Evolutionary conservation across 768 basidiomycete genomes (phyloP).

Genomic region (Lentinus tigrinus): DNA sequence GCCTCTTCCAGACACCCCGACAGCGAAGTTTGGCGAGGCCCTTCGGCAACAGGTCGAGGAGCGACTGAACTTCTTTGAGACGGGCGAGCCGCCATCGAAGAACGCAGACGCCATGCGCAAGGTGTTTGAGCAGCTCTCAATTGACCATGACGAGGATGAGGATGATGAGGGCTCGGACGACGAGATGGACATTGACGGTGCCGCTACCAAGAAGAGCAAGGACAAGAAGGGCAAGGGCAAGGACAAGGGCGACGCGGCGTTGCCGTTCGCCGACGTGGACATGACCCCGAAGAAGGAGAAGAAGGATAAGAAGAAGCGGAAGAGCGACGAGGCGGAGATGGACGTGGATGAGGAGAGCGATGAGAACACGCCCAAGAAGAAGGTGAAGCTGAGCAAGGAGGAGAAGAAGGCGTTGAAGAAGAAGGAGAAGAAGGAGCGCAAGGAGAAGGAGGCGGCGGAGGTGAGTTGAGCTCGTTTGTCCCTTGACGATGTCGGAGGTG

Average conservation of each 20-base stretch:
- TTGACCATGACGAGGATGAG: slow-evolving; percentile 64
- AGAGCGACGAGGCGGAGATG: slow-evolving; percentile 62
- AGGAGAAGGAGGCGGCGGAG: slow-evolving; percentile 41
- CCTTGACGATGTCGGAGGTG: slow-evolving; percentile 2
- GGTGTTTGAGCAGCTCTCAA: slow-evolving; percentile 74
- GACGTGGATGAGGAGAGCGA: slow-evolving; percentile 77
- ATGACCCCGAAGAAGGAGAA: slow-evolving; percentile 64
- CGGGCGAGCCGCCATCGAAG: slow-evolving; percentile 84
- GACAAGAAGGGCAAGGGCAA: slow-evolving; percentile 72
- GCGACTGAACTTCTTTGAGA: slow-evolving; percentile 91
- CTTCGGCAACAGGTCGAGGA: slow-evolving; percentile 94
- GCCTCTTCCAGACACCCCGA: slow-evolving; percentile 77
- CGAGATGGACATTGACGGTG: slow-evolving; percentile 46
- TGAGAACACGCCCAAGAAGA: slow-evolving; percentile 82
- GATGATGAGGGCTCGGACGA: slow-evolving; percentile 45
- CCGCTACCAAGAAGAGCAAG: slow-evolving; percentile 52
- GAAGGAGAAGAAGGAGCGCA: slow-evolving; percentile 68
- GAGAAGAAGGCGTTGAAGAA: slow-evolving; percentile 38
- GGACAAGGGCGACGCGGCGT: slow-evolving; percentile 49
- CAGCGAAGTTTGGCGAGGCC: slow-evolving; percentile 93
- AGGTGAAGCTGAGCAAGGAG: slow-evolving; percentile 55
- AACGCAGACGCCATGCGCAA: slow-evolving; percentile 91
- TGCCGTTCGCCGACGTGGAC: slow-evolving; percentile 27
- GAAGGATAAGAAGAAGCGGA: slow-evolving; percentile 65
- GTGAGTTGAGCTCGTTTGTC: slow-evolving; percentile 36